These are phyloP conservation scores for Plantago ovata DNA, from an alignment of 257 asterid genomes.

Conservation along the genomic window DNA sequence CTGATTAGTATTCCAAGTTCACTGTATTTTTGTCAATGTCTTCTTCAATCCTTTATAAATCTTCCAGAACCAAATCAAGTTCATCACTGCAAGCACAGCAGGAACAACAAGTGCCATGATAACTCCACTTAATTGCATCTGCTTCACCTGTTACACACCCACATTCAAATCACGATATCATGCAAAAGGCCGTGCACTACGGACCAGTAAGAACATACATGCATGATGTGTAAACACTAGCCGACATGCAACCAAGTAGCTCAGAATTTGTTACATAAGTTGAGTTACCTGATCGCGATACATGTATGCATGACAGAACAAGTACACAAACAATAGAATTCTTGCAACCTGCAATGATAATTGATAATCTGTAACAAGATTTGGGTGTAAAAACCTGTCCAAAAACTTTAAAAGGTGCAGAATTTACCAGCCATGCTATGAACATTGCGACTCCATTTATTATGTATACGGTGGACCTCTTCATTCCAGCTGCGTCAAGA, in stretches of 20 bases:
- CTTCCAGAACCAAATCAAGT: constrained; percentile 46
- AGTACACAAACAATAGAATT: constrained; percentile 5
- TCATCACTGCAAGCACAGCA: constrained; percentile 33
- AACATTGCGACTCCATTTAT: constrained; percentile 62
- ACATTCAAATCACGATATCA: neutral
- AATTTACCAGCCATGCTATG: constrained; percentile 29
- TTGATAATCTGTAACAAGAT: neutral
- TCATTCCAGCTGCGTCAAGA: constrained; percentile 77
- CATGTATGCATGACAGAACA: constrained; percentile 11
- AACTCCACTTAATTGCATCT: constrained; percentile 29
- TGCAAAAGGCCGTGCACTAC: too few species aligned
- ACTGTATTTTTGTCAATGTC: constrained; percentile 39
- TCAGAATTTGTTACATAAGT: neutral
- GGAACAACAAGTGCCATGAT: constrained; percentile 28
- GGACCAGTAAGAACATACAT: too few species aligned
- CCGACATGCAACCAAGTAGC: neutral
- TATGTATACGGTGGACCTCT: constrained; percentile 51
- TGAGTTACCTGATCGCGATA: constrained; percentile 9
- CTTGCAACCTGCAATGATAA: constrained; percentile 15
- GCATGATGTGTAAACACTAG: too few species aligned
- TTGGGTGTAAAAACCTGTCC: neutral
- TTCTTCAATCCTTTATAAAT: constrained; percentile 38
- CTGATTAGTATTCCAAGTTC: neutral
- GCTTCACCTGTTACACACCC: constrained; percentile 28
- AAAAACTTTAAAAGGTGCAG: neutral